A percentile compares a stretch with the other conserved stretches of the same genome.
These are phyloP conservation scores for Aquilaria yunnanensis DNA, from an alignment of 345 rosid genomes.

Conservation along the genomic window DNA sequence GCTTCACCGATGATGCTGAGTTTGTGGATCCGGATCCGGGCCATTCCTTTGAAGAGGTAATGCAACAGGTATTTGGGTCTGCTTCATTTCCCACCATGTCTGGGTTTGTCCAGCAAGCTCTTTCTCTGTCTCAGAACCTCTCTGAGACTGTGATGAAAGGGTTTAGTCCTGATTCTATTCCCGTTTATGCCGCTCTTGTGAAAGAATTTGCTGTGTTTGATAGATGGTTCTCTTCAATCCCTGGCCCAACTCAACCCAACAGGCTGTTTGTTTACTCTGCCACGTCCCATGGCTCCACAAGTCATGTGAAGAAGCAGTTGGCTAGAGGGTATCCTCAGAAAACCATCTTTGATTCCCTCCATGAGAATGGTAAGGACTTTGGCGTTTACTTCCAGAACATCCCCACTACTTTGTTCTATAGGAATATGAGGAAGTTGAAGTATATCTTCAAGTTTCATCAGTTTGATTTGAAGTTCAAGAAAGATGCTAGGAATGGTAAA, in stretches of 20 bases:
- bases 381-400: constrained; percentile 80
- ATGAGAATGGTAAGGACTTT: constrained; percentile 52
- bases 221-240: constrained; percentile 92
- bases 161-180: constrained; percentile 66
- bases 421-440: constrained; percentile 82
- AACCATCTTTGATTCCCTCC: constrained; percentile 86
- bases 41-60: constrained; percentile 86
- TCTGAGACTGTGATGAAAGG: constrained; percentile 87
- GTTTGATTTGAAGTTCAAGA: constrained; percentile 54
- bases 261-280: constrained; percentile 86
- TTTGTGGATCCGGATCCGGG: constrained; percentile 98
- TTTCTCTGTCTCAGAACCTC: constrained; percentile 61
- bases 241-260: constrained; percentile 98
- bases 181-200: constrained; percentile 59
- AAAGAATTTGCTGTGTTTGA: constrained; percentile 78
- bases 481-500: constrained; percentile 67
- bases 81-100: constrained; percentile 69
- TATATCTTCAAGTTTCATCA: constrained; percentile 63
- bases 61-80: constrained; percentile 76
- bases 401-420: constrained; percentile 78
- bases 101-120: constrained; percentile 90
- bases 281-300: constrained; percentile 91
- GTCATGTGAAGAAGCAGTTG: constrained; percentile 72
- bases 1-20: constrained; percentile 85
- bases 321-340: constrained; percentile 86